Evolutionary conservation across 768 basidiomycete species (phyloP).

Genomic region (Cystobasidium onofrii): DNA sequence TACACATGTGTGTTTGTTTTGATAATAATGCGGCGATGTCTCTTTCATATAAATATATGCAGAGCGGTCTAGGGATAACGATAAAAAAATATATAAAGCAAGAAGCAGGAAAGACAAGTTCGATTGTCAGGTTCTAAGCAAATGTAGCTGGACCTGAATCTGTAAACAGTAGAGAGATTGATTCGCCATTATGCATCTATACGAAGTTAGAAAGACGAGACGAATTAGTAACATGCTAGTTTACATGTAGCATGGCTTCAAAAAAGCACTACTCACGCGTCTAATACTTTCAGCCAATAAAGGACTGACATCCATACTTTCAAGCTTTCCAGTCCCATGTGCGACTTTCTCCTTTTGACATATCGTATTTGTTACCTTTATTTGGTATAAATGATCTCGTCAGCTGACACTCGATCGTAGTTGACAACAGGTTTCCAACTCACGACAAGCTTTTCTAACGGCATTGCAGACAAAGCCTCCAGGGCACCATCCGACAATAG

Average conservation of each 20-base stretch:
- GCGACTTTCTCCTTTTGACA: conserved; percentile 63
- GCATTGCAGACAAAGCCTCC: conserved; percentile 59
- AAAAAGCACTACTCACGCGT: conserved; percentile 45
- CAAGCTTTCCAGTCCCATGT: conserved; percentile 60
- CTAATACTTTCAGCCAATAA: conserved; percentile 94
- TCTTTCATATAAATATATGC: no score
- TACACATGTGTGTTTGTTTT: no score
- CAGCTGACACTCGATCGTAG: no score
- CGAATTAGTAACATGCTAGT: not conserved
- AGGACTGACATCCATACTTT: conserved; percentile 80
- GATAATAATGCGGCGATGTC: not conserved
- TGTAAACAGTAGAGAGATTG: conserved; percentile 76
- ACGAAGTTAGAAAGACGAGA: not conserved
- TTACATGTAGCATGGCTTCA: not conserved
- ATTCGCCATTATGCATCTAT: conserved; percentile 80
- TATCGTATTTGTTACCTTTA: conserved; percentile 85
- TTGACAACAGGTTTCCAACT: no score
- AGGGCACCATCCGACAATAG: conserved; percentile 70
- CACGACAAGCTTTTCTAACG: conserved; percentile 78
- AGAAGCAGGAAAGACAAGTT: not conserved
- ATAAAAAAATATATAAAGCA: not conserved
- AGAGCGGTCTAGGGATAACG: not conserved
- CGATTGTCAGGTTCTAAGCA: not conserved
- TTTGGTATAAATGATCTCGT: no score
- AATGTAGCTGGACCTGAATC: conserved; percentile 47